Evolutionary conservation across 768 basidiomycete species (phyloP), one percentile per base, ranked within the genome.

Genomic region (Termitomyces sp.): DNA sequence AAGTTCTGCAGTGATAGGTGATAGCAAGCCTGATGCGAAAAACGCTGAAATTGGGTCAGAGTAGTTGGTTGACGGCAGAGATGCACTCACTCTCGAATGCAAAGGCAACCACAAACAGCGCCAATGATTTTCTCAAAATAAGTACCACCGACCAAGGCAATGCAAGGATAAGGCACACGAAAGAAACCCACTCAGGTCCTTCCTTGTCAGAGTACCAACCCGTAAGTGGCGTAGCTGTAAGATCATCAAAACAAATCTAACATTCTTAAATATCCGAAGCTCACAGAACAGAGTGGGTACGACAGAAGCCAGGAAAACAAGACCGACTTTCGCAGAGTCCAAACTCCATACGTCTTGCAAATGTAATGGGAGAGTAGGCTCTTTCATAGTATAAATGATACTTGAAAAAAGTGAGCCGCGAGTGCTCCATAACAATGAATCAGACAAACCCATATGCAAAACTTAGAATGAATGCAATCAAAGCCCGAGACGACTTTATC

Each of bases 1-100:
- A 8, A 91, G 74, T 64, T 92, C 90, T 13, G 85, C 77, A 6
- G 80, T 87, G 16, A 89, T 59, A 0, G 88, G 87, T 3, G 88
- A 77, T 30, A 88, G 69, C 0, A 82, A 72, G 0, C 82, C 85
- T 3, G 84, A 80, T 1, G 78, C 72, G 67, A 87, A 89, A 64
- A 90, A 84, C 57, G 74, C 89, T 91, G 23, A 50, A 46, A 52
- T 38, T 32, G 12, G 33, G 13, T 62, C 9, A 67, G 57, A 33
- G 33, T 23, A 14, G n/a, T 26, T 13, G 57, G 9, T n/a, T 14
- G 14, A 9, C 5, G 6, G 38, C 40, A 6, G 23, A n/a, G 14
- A 48, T 8, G 55, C 5, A 61, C 79, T 67, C 59, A 91, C 88
- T 80, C 72, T 82, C 76, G 23, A 87, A 46, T 2, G 80, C 84